A percentile compares a stretch with the other conserved stretches of the same genome.
Evolutionary conservation across 257 asterid genomes (phyloP).

Genomic region (Solanum dulcamara): DNA sequence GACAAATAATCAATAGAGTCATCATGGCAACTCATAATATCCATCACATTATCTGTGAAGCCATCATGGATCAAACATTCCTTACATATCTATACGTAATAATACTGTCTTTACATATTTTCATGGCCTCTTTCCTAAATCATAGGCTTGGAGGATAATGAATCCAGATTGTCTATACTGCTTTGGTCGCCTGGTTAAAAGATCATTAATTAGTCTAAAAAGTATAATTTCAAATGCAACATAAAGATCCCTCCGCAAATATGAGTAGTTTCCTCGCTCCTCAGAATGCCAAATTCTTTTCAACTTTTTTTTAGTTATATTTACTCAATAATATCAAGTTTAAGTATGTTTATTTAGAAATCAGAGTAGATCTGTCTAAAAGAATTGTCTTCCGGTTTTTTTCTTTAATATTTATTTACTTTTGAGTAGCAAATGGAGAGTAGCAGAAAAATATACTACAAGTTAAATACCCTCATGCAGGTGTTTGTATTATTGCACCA

Average conservation of each 20-base stretch:
- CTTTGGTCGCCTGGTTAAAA: neutral
- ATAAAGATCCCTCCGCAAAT: neutral
- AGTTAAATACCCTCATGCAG: neutral
- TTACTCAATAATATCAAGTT: neutral
- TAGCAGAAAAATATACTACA: neutral
- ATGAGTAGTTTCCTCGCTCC: neutral
- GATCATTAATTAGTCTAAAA: neutral
- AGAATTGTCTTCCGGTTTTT: neutral
- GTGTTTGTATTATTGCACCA: neutral
- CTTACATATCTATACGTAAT: neutral
- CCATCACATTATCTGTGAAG: neutral
- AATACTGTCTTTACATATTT: neutral
- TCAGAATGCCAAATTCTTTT: neutral
- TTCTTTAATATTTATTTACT: neutral
- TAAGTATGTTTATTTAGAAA: neutral
- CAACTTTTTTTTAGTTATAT: neutral
- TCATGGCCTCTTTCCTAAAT: neutral
- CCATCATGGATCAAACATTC: neutral
- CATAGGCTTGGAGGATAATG: neutral
- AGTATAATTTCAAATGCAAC: neutral
- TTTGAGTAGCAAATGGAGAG: neutral
- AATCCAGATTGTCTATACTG: neutral
- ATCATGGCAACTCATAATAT: neutral
- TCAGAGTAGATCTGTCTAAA: neutral
- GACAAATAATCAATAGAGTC: neutral